A percentile compares a stretch with the other conserved stretches of the same genome.
phyloP scores from a whole-genome alignment of 2,329 filamentous ascomycete species.

The Eutypa lata region DNA sequence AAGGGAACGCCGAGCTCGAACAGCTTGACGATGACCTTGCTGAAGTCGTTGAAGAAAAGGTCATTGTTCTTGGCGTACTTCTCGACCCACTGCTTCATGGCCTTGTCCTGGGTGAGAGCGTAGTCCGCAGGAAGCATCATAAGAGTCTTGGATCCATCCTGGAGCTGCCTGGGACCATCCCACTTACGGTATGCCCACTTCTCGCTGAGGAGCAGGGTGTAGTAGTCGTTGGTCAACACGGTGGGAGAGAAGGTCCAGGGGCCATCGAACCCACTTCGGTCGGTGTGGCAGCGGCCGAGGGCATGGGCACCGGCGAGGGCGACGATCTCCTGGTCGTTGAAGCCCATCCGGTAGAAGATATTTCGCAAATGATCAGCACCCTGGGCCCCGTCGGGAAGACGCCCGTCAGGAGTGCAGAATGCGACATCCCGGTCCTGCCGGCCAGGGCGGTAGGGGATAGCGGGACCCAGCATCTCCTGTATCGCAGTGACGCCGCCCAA shows the following conservation, averaged over 20 bases:
- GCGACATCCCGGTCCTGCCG: conserved; percentile 74
- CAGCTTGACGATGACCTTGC: conserved; percentile 72
- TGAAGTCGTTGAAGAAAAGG: conserved; percentile 91
- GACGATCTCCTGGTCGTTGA: conserved; percentile 95
- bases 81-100: conserved; percentile 75
- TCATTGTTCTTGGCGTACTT: conserved; percentile 90
- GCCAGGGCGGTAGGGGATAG: conserved; percentile 84
- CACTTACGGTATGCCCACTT: conserved; percentile 92
- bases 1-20: conserved; percentile 96
- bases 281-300: conserved; percentile 83
- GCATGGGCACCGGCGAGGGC: conserved; percentile 84
- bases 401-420: conserved; percentile 91
- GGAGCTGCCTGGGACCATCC: conserved; percentile 78
- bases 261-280: conserved; percentile 83
- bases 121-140: conserved; percentile 99
- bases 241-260: conserved; percentile 93
- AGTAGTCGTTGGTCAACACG: conserved; percentile 93
- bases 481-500: conserved; percentile 80
- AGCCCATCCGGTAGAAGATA: conserved; percentile 97
- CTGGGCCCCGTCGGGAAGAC: conserved; percentile 76
- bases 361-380: conserved; percentile 77
- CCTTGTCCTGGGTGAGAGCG: conserved; percentile 82
- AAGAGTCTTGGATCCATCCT: conserved; percentile 82
- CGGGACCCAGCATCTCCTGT: conserved; percentile 92
- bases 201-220: conserved; percentile 80